Percentiles rank a stretch among this genome's conserved stretches.
These are phyloP conservation scores for Xylaria polymorpha DNA, from an alignment of 2,329 filamentous ascomycete species.

Conservation along the genomic window DNA sequence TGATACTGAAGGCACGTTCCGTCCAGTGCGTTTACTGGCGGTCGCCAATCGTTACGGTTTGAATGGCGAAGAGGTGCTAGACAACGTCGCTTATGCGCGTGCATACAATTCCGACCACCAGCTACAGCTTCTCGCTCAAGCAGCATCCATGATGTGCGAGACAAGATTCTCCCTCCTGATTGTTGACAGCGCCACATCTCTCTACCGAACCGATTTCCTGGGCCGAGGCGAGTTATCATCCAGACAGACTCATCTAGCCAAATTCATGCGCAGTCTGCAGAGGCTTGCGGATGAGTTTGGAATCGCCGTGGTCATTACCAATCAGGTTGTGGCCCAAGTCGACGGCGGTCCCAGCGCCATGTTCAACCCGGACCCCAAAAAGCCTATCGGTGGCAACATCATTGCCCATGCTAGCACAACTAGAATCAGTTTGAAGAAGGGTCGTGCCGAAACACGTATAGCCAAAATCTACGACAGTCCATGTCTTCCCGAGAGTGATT, in stretches of 20 bases:
- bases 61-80: slow-evolving; percentile 95
- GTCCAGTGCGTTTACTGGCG: slow-evolving; percentile 87
- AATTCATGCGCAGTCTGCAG: slow-evolving; percentile 88
- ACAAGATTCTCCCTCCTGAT: slow-evolving; percentile 95
- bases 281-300: slow-evolving; percentile 86
- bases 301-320: slow-evolving; percentile 98
- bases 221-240: slow-evolving; percentile 98
- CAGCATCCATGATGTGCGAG: slow-evolving; percentile 99
- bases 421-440: slow-evolving; percentile 93
- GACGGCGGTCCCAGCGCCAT: slow-evolving; percentile 96
- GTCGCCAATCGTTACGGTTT: slow-evolving; percentile 95
- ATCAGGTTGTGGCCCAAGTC: slow-evolving; percentile 98
- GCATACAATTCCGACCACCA: slow-evolving; percentile 99
- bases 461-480: slow-evolving; percentile 99
- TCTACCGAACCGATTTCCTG: slow-evolving; percentile 96
- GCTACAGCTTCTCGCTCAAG: slow-evolving; percentile 92
- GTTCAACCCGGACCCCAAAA: slow-evolving; percentile 99
- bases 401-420: slow-evolving; percentile 98
- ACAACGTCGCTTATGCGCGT: slow-evolving; percentile 97
- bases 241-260: slow-evolving; percentile 87
- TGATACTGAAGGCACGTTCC: slow-evolving; percentile 97
- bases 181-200: slow-evolving; percentile 93
- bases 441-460: slow-evolving; percentile 91
- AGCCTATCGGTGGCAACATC: slow-evolving; percentile 98
- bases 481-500: slow-evolving; percentile 95